These are phyloP conservation scores for Cydonia oblonga DNA, from an alignment of 331 rosid genomes.

Conservation along the genomic window DNA sequence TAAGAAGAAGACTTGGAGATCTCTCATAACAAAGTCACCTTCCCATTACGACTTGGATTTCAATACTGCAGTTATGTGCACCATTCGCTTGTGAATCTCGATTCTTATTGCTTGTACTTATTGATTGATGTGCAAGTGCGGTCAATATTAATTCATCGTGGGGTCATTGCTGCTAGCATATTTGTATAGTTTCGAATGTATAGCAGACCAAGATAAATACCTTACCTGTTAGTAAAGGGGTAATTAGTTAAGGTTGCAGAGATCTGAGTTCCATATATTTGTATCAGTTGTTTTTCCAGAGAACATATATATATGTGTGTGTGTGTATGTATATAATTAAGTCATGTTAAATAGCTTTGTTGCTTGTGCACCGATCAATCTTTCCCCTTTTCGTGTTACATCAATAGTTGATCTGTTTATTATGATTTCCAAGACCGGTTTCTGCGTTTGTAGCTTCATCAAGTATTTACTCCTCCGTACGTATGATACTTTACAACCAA, in stretches of 20 bases:
- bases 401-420: too few relatives aligned
- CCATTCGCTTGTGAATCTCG: constrained; percentile 42
- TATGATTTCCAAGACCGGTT: too few relatives aligned
- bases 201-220: neutral
- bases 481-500: too few relatives aligned
- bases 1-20: constrained; percentile 65
- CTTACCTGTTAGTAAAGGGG: neutral
- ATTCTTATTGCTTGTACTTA: neutral
- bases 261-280: neutral
- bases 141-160: neutral
- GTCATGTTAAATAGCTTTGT: neutral
- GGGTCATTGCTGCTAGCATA: neutral
- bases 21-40: constrained; percentile 47
- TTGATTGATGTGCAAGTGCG: neutral
- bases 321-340: too few relatives aligned
- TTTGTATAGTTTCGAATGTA: constrained; percentile 4
- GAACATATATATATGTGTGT: too few relatives aligned
- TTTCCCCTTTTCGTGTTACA: too few relatives aligned
- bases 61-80: constrained; percentile 47
- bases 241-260: neutral
- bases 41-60: constrained; percentile 44
- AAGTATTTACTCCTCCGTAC: too few relatives aligned
- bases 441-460: too few relatives aligned
- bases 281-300: neutral
- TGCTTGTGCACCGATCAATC: neutral